Percentiles rank a stretch among this genome's conserved stretches.
Conservation (phyloP, 1,139 yeast species). For the Geotrichum candidum region DNA sequence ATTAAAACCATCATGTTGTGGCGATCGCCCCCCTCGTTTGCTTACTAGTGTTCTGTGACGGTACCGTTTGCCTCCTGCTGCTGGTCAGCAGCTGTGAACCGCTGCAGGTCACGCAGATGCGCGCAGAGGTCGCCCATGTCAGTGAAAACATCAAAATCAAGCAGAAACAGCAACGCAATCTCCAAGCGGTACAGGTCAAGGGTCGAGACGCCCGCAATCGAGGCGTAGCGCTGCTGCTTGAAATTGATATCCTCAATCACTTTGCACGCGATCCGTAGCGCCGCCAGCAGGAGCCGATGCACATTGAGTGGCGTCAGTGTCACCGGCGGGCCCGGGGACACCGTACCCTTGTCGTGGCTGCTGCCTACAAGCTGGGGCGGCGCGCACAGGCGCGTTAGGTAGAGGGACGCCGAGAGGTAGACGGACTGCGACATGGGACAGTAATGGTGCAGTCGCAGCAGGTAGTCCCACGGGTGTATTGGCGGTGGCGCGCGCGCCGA, state of each 20-base stretch:
- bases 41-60: not conserved
- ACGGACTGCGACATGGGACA: constrained; percentile 43
- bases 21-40: too few relatives aligned
- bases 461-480: constrained; percentile 31
- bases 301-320: constrained; percentile 39
- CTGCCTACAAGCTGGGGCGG: constrained; percentile 22
- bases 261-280: constrained; percentile 47
- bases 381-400: constrained; percentile 35
- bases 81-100: not conserved
- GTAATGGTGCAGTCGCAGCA: constrained; percentile 40
- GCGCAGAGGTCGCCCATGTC: not conserved
- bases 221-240: constrained; percentile 46
- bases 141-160: constrained; percentile 34
- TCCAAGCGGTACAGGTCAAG: constrained; percentile 45
- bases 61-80: not conserved
- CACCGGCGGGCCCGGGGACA: constrained; percentile 39
- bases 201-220: constrained; percentile 47
- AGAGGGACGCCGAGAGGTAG: constrained; percentile 38
- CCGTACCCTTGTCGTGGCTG: constrained; percentile 31
- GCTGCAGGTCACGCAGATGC: not conserved
- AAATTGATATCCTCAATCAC: constrained; percentile 48
- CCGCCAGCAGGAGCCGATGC: constrained; percentile 46
- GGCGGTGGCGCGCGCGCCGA: not conserved
- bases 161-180: constrained; percentile 41
- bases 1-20: too few relatives aligned